phyloP scores from a whole-genome alignment of 352 stramenopile genomes.

The Plasmopara halstedii region DNA sequence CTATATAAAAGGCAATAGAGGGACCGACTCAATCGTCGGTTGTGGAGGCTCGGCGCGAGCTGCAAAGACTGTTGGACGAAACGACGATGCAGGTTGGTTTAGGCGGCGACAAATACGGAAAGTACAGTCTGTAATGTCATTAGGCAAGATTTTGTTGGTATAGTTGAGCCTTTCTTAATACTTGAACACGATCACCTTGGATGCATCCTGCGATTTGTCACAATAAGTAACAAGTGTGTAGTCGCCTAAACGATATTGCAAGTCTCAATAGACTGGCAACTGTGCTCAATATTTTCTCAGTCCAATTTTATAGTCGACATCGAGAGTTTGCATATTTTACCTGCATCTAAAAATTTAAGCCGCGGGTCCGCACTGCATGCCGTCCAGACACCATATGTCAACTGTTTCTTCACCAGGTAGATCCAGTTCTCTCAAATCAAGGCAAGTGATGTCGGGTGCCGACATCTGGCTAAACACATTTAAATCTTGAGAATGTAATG shows the following conservation, averaged over 20 bases:
- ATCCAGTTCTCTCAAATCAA: conserved; percentile 48
- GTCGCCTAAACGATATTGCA: conserved; percentile 3
- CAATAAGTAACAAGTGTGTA: conserved; percentile 12
- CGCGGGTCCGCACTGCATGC: conserved; percentile 26
- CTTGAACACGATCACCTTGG: background rate
- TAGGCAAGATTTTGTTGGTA: conserved; percentile 6
- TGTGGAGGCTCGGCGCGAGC: conserved; percentile 64
- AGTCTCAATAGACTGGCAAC: conserved; percentile 17
- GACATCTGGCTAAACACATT: conserved; percentile 77
- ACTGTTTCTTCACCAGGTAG: conserved; percentile 21
- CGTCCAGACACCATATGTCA: conserved; percentile 74
- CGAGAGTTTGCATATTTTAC: conserved; percentile 3
- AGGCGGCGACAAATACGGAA: conserved; percentile 79
- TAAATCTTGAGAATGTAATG: conserved; percentile 73
- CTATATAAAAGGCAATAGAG: conserved; percentile 56
- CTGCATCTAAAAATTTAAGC: conserved; percentile 16
- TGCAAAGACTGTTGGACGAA: conserved; percentile 86
- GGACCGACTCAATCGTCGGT: conserved; percentile 63
- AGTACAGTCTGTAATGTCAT: conserved; percentile 79
- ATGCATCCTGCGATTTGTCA: too few relatives aligned
- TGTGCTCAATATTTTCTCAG: conserved; percentile 17
- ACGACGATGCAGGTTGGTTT: conserved; percentile 85
- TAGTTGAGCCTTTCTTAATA: conserved; percentile 11
- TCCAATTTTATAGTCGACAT: conserved; percentile 13
- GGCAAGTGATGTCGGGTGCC: conserved; percentile 46